phyloP scores from a whole-genome alignment of 2,329 filamentous ascomycete genomes.

The Botrytis aclada region DNA sequence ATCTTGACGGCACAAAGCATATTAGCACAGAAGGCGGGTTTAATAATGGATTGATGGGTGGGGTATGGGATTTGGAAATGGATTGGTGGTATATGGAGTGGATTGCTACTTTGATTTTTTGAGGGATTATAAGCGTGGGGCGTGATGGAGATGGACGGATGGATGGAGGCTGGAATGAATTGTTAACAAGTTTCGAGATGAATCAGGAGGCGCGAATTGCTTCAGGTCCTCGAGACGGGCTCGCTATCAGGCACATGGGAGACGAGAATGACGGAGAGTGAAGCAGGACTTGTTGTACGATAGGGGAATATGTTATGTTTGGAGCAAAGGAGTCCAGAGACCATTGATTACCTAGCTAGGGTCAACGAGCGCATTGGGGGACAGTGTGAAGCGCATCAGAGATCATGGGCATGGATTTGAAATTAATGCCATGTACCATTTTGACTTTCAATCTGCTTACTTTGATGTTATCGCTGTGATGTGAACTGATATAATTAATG shows the following conservation, averaged over 20 bases:
- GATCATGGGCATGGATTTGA: slow-evolving; percentile 7
- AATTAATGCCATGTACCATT: slow-evolving; percentile 12
- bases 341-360: not conserved
- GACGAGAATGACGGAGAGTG: not conserved
- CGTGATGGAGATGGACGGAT: slow-evolving; percentile 5
- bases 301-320: slow-evolving; percentile 8
- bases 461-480: not conserved
- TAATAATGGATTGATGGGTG: slow-evolving; percentile 12
- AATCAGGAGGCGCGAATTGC: not conserved
- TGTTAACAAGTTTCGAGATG: not conserved
- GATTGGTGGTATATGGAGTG: slow-evolving; percentile 8
- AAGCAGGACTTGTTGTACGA: slow-evolving; percentile 13
- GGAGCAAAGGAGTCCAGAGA: not conserved
- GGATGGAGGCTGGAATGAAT: slow-evolving; percentile 4
- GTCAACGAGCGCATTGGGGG: not conserved
- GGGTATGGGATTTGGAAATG: slow-evolving; percentile 19
- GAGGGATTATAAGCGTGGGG: slow-evolving; percentile 14
- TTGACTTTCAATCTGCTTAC: not conserved
- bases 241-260: not conserved
- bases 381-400: not conserved
- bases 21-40: slow-evolving; percentile 17
- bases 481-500: not conserved
- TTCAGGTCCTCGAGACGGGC: not conserved
- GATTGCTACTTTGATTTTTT: slow-evolving; percentile 11
- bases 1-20: slow-evolving; percentile 19